Base-by-base conservation (phyloP, 2,329 filamentous ascomycete species). In the Aspergillus intermedius region DNA sequence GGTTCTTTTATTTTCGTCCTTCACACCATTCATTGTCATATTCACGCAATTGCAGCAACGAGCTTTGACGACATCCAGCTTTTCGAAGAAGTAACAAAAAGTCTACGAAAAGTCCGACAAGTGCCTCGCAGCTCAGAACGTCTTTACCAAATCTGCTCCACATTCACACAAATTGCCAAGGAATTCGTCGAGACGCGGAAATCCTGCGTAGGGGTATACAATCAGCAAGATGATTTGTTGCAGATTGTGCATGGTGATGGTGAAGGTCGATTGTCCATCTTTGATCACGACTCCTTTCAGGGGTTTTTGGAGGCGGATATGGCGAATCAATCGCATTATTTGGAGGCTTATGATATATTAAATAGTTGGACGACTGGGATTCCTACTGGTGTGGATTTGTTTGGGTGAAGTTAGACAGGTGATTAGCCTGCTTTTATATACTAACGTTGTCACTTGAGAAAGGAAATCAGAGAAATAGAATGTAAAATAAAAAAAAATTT, bases 1-100 rank as follows among this genome's bases (percentile, higher is more conserved):
- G 56, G 49, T 62, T 10, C 49, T 62, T 3, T 42, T 61, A 1
- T 61, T 53, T 15, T 50, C 54, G 1, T 60, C 59, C 2, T 60
- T 60, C 23, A 62, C 56, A 10, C 56, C 52, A 4, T 57, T 60
- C 45, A 53, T 61, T 12, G 55, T 61, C 3, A 48, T 51, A 2
- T 60, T 61, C 52, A 54, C 15, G 46, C 50, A 3, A 51, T 56
- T 15, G 51, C 55, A 3, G 49, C 54, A 17, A 53, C 44, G 9
- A 53, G 50, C 40, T 41, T 43, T 7, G 48, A 47, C n/a, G 50
- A 56, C 35, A 45, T 59, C 25, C 43, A 42, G 19, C 45, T 60
- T 5, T 49, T 60, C 2, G 46, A 55, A 37, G 47, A 56, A 13
- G 54, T 58, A 4, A 34, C 51, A 3, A 23, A 9, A 8, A 58